These are phyloP conservation scores for Trapa incisa DNA, from an alignment of 345 rosid genomes.

Conservation along the genomic window DNA sequence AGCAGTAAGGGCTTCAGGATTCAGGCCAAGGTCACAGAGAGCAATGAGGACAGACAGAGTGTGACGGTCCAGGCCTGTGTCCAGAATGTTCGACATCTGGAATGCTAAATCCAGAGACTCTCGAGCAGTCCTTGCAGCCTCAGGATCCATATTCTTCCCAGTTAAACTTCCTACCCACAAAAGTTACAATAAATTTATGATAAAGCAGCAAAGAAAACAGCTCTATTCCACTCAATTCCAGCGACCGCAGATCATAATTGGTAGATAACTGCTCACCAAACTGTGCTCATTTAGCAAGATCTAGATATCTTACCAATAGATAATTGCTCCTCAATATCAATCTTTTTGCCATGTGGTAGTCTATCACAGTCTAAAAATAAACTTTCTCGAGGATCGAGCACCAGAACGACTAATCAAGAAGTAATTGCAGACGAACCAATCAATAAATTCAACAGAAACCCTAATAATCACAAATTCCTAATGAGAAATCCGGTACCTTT, in stretches of 20 bases:
- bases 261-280: neutral
- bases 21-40: constrained; percentile 37
- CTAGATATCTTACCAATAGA: too few species aligned
- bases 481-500: too few species aligned
- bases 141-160: constrained; percentile 22
- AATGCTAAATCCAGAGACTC: constrained; percentile 42
- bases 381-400: too few species aligned
- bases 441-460: too few species aligned
- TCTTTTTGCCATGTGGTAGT: too few species aligned
- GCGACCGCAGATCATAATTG: neutral
- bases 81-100: constrained; percentile 43
- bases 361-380: too few species aligned
- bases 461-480: too few species aligned
- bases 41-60: constrained; percentile 38
- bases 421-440: too few species aligned
- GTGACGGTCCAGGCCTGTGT: constrained; percentile 38
- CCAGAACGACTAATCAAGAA: too few species aligned
- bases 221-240: neutral
- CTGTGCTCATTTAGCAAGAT: too few species aligned
- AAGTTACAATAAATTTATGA: neutral
- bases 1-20: constrained; percentile 38
- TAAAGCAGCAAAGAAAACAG: neutral
- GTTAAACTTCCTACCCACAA: neutral
- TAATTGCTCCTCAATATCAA: too few species aligned
- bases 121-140: constrained; percentile 32